These are phyloP conservation scores for Sporothrix protearum DNA, from an alignment of 2,329 filamentous ascomycete genomes.

Conservation along the genomic window DNA sequence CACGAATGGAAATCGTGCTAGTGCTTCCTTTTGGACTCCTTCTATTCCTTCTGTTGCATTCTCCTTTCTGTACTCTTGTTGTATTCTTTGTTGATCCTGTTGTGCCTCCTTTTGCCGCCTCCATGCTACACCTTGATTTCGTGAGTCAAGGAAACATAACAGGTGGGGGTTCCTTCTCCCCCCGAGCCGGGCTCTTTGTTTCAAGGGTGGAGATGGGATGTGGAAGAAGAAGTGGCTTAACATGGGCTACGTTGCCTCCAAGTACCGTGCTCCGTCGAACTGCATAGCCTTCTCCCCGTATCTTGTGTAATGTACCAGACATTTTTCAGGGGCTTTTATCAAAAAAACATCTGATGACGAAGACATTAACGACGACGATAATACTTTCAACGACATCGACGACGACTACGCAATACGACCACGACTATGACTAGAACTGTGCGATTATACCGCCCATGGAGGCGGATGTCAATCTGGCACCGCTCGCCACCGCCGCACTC, in stretches of 20 bases:
- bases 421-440: background rate
- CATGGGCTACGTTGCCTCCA: background rate
- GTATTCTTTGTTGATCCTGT: background rate
- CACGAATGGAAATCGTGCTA: background rate
- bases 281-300: background rate
- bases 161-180: background rate
- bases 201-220: background rate
- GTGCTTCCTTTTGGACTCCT: background rate
- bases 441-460: background rate
- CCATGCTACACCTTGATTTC: background rate
- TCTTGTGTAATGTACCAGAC: too few relatives aligned
- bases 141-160: slow-evolving; percentile 1
- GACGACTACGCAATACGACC: background rate
- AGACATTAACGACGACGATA: background rate
- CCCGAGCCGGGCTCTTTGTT: background rate
- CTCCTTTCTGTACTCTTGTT: background rate
- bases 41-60: background rate
- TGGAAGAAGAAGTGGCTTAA: background rate
- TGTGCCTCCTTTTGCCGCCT: too few relatives aligned
- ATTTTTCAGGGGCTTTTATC: too few relatives aligned
- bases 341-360: background rate
- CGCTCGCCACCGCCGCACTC: background rate
- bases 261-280: background rate
- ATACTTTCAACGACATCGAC: background rate
- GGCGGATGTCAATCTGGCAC: background rate